A percentile compares a stretch with the other conserved stretches of the same genome.
phyloP scores from a whole-genome alignment of 2,329 filamentous ascomycete genomes.

The Westerdykella aurantiaca region DNA sequence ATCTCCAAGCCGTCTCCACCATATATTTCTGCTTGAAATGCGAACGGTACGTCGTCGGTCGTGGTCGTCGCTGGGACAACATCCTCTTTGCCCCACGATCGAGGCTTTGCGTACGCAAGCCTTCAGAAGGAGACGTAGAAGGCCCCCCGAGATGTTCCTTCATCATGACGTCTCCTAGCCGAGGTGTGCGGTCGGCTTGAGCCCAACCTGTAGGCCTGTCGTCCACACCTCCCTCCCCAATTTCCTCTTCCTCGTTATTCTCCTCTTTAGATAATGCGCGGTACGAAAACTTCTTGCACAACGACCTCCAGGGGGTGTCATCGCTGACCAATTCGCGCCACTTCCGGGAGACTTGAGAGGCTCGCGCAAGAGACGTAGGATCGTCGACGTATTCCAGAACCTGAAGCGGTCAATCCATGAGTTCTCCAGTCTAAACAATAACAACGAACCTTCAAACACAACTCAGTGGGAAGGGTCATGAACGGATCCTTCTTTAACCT shows the following conservation, averaged over 20 bases:
- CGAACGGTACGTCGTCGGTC: constrained; percentile 80
- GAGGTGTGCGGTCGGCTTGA: constrained; percentile 21
- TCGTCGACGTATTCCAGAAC: constrained; percentile 97
- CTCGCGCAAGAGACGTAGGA: constrained; percentile 83
- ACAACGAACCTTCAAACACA: constrained; percentile 75
- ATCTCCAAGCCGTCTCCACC: constrained; percentile 94
- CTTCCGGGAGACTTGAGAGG: constrained; percentile 90
- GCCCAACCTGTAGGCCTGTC: constrained; percentile 19
- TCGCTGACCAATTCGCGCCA: constrained; percentile 93
- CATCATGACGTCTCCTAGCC: constrained; percentile 20
- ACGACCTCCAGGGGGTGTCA: constrained; percentile 96
- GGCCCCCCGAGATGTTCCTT: constrained; percentile 25
- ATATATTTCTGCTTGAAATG: constrained; percentile 98
- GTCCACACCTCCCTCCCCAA: constrained; percentile 21
- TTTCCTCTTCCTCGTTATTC: constrained; percentile 21
- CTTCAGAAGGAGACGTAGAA: constrained; percentile 43
- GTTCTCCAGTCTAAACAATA: neutral
- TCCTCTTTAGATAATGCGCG: constrained; percentile 50
- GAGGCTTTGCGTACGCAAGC: constrained; percentile 50
- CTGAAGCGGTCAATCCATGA: constrained; percentile 39
- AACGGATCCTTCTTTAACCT: constrained; percentile 95
- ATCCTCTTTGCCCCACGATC: constrained; percentile 46
- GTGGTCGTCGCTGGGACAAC: constrained; percentile 44
- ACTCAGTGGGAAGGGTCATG: constrained; percentile 81
- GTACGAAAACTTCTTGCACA: constrained; percentile 95